A percentile compares a stretch with the other conserved stretches of the same genome.
phyloP scores from a whole-genome alignment of 352 stramenopile genomes.

The Phytophthora colocasiae region DNA sequence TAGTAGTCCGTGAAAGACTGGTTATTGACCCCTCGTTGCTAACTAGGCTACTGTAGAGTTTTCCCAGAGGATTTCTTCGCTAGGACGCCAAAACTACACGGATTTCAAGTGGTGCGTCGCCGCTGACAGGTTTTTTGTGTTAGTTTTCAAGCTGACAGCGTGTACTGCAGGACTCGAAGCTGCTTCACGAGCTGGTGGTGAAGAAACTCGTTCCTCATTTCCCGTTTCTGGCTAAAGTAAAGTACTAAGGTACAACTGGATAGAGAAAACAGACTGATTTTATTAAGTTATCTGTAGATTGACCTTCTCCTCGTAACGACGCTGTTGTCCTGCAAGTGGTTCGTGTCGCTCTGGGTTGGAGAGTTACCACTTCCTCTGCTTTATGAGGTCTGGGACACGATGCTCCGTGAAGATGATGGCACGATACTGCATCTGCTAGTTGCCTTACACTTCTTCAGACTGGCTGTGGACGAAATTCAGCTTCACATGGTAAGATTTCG shows the following conservation, averaged over 20 bases:
- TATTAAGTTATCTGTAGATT: slow-evolving; percentile 33
- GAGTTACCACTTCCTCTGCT: slow-evolving; percentile 58
- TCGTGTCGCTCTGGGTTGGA: slow-evolving; percentile 75
- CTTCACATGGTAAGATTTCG: slow-evolving; percentile 42
- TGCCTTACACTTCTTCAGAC: slow-evolving; percentile 60
- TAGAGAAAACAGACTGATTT: slow-evolving; percentile 2
- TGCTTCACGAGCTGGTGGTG: slow-evolving; percentile 61
- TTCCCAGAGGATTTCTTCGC: slow-evolving; percentile 83
- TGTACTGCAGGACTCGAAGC: slow-evolving; percentile 55
- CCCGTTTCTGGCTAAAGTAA: slow-evolving; percentile 57
- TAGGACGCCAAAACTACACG: slow-evolving; percentile 67
- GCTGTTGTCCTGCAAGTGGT: slow-evolving; percentile 81
- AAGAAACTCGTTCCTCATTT: slow-evolving; percentile 61
- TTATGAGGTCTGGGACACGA: slow-evolving; percentile 64
- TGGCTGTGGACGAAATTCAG: slow-evolving; percentile 49
- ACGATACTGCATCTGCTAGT: slow-evolving; percentile 72
- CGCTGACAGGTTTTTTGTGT: background rate
- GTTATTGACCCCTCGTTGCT: background rate
- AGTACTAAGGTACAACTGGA: background rate
- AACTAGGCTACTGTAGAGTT: slow-evolving; percentile 37
- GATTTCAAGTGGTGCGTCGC: slow-evolving; percentile 66
- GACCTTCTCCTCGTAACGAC: slow-evolving; percentile 68
- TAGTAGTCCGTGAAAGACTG: background rate
- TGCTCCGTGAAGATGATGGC: slow-evolving; percentile 57
- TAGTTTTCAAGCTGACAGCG: slow-evolving; percentile 4